Evolutionary conservation across 106 monocot species (phyloP), one percentile per base, ranked within the genome.

Genomic region (Agapanthus africanus): DNA sequence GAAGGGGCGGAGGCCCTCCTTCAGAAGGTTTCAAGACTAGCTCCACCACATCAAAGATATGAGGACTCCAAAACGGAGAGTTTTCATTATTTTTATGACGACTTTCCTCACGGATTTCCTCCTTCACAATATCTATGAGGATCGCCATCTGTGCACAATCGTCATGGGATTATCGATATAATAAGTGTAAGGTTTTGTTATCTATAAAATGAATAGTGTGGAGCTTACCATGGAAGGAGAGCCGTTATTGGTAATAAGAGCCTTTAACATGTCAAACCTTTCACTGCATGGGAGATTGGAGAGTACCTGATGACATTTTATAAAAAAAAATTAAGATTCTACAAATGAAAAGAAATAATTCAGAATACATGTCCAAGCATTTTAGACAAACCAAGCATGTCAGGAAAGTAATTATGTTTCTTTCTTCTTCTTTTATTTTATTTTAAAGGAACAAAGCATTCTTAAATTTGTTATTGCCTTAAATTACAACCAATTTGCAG

Each of bases 1-100:
- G 99, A 34, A 99, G 81, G 30, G 82, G 60, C 67, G 93, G 99
- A 40, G 93, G 90, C 4, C 99, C 99, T 70, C 97, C 97, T 69
- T 83, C 75, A 1, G 84, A 80, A 67, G 99, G 93, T 50, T 80
- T 99, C 40, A 99, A 42, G 26, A 93, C 39, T 66, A 90, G 21
- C 70, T 87, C 83, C 34, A 99, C 87, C 66, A 99, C 63, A 26
- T 85, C 84, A 78, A 99, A 80, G 22, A 79, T 84, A 69, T 68
- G 57, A 36, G 65, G 75, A 40, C 59, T 71, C 89, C 84, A 90
- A 65, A 63, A 76, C 51, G 50, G 71, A 63, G 69, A 72, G 22
- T n/a, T 14, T 8, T 57, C 38, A 13, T 11, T 50, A 51, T 23
- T 64, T 19, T 51, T 31, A 46, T 63, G 73, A 73, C 40, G 38